Base-by-base conservation (phyloP, 352 stramenopile species). In the Albugo laibachii region DNA sequence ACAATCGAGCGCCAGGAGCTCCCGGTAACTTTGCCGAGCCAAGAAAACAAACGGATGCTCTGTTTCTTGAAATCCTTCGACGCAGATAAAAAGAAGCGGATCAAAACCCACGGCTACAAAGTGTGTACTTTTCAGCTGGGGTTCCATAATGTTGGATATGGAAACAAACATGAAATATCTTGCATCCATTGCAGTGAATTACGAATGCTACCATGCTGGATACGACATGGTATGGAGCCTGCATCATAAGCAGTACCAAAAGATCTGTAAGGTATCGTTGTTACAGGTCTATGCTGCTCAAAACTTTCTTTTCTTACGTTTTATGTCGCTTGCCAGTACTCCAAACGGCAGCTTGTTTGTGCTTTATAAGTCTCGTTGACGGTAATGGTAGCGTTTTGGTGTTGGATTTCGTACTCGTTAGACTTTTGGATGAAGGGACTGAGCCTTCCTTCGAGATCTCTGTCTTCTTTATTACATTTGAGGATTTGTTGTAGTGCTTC, bases 31-130 rank as follows among this genome's bases (percentile, higher is more conserved):
- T 11, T 69, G 61, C 13, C 70, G 66, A 18, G 73, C 59, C n/a
- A 86, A 63, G 43, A 86, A 86, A 6, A 86, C 73, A 52, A 80
- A 86, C 24, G 73, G 73, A 35, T 86, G 73, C 41, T 83, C 68
- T 1, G 69, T 73, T 48, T 86, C 73, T 19, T 69, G 56, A 41
- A 86, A 86, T 11, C 73, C 73, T 54, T 83, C 70, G 19, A 70
- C 55, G 27, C 70, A 83, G 3, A 66, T 80, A 39, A 86, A 62
- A n/a, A 86, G 59, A 14, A 86, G 47, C 4, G 70, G 70, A 13
- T 75, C 72, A 36, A 72, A 86, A 12, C 71, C 61, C 13, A 86
- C 37, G 1, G 63, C 69, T 79, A 31, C 24, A 31, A 31, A 31
- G 24, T 10, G 3, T 31, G 3, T 31, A 8, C 24, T 31, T 3